Evolutionary conservation across 192 early-diverging fungal species (phyloP), one percentile per base, ranked within the genome.

Genomic region (Obelidium mucronatum): DNA sequence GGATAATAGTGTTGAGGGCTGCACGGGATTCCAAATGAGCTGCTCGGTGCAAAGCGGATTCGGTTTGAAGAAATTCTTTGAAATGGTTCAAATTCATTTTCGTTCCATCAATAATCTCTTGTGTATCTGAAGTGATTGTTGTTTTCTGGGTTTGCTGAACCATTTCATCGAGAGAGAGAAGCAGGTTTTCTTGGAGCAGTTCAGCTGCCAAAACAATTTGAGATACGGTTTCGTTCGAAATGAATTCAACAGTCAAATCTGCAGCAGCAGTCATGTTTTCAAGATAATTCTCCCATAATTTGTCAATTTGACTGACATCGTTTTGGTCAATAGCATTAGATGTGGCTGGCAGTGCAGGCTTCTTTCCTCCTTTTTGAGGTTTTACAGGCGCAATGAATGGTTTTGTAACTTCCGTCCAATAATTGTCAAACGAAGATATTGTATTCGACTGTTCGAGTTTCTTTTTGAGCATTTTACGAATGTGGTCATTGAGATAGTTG

Each of bases 391-490:
- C 1, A 40, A 19, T 24, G 11, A 65, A 15, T 33, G 8, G 13
- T 24, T 24, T 34, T 15, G 63, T 65, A 6, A 13, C 28, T 52
- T 19, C 2, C 26, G 11, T 24, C 67, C 67, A 69, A 30, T 53
- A 69, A 53, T 48, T 44, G 13, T 69, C 48, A 51, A 69, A 69
- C 13, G 39, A 51, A 51, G 36, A n/a, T 22, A 69, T 48, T 15
- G 39, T 8, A 13, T 15, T 17, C 2, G 15, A n/a, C 26, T 30
- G 19, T 19, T 65, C 63, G 15, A 65, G 35, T 35, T 39, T 33
- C 15, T 65, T 65, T 37, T 37, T 65, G 28, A 65, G 63, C 24
- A 69, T 40, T 40, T 69, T 69, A 8, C n/a, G n/a, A 53, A 69
- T 19, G 42, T 31, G 13, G 13, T 35, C 17, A 30, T 51, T 51